phyloP scores from a whole-genome alignment of 2,329 filamentous ascomycete genomes.

The Taxawa tesnikishii region DNA sequence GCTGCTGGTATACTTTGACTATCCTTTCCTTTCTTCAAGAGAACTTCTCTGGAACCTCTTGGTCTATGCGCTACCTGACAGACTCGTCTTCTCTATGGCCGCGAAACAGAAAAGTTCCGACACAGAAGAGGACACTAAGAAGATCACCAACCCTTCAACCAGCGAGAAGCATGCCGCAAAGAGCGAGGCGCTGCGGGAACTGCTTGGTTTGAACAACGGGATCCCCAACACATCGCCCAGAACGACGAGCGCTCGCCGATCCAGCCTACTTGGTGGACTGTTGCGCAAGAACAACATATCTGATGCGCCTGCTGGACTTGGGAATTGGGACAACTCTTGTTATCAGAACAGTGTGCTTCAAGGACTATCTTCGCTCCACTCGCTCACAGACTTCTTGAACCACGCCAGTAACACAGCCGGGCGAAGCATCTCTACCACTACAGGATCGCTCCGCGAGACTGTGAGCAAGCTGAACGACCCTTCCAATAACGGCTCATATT shows the following conservation, averaged over 20 bases:
- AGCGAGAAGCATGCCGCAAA: slow-evolving; percentile 21
- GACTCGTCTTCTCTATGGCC: slow-evolving; percentile 44
- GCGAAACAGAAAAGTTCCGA: slow-evolving; percentile 20
- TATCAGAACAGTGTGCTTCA: slow-evolving; percentile 89
- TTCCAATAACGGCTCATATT: slow-evolving; percentile 57
- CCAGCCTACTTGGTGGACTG: slow-evolving; percentile 1
- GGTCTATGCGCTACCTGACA: slow-evolving; percentile 44
- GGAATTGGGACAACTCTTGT: slow-evolving; percentile 91
- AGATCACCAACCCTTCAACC: neutral
- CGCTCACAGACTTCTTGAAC: slow-evolving; percentile 34
- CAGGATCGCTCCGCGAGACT: slow-evolving; percentile 48
- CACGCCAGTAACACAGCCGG: slow-evolving; percentile 14
- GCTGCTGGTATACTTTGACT: slow-evolving; percentile 15
- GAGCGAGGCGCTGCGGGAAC: slow-evolving; percentile 21
- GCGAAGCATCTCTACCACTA: slow-evolving; percentile 27
- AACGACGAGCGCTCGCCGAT: neutral
- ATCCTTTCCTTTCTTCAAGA: slow-evolving; percentile 25
- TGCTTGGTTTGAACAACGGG: slow-evolving; percentile 25
- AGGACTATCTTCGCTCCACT: slow-evolving; percentile 57
- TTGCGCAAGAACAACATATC: slow-evolving; percentile 7
- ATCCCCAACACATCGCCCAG: slow-evolving; percentile 7
- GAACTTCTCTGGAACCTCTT: slow-evolving; percentile 49
- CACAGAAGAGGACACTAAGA: slow-evolving; percentile 1
- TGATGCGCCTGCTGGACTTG: slow-evolving; percentile 49
- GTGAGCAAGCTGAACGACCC: slow-evolving; percentile 58